Evolutionary conservation across 768 basidiomycete species (phyloP).

Genomic region (Hericium coralloides): DNA sequence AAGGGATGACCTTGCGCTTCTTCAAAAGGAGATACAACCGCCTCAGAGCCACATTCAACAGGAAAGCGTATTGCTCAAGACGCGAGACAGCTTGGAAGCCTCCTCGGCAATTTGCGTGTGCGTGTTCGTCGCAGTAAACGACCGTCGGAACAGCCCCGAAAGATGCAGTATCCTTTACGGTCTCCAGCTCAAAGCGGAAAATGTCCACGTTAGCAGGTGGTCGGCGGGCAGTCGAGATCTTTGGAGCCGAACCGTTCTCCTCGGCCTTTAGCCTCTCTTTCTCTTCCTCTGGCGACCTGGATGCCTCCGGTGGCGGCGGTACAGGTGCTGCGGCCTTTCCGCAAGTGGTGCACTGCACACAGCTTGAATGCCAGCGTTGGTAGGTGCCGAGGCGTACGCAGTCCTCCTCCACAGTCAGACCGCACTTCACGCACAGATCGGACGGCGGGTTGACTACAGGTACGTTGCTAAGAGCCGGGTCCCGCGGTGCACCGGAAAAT

Average conservation of each 20-base stretch:
- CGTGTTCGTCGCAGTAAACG: slow-evolving; percentile 75
- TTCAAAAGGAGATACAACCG: slow-evolving; percentile 81
- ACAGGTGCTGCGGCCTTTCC: slow-evolving; percentile 67
- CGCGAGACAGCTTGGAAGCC: slow-evolving; percentile 92
- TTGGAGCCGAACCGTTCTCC: slow-evolving; percentile 38
- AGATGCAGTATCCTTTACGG: slow-evolving; percentile 55
- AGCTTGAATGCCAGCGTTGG: slow-evolving; percentile 93
- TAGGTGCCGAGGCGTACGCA: slow-evolving; percentile 94
- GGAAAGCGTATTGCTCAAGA: slow-evolving; percentile 94
- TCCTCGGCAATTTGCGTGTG: slow-evolving; percentile 48
- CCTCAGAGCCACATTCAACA: slow-evolving; percentile 90
- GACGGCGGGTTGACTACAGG: slow-evolving; percentile 68
- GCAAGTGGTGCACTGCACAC: slow-evolving; percentile 78
- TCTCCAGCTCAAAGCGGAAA: slow-evolving; percentile 72
- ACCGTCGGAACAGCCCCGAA: slow-evolving; percentile 67
- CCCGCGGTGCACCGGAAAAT: slow-evolving; percentile 41
- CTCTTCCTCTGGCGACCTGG: slow-evolving; percentile 34
- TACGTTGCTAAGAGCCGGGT: slow-evolving; percentile 38
- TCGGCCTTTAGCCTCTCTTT: slow-evolving; percentile 38
- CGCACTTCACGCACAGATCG: slow-evolving; percentile 87
- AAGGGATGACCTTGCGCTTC: slow-evolving; percentile 84
- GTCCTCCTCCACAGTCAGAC: slow-evolving; percentile 91
- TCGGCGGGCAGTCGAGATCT: slow-evolving; percentile 55
- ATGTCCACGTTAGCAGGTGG: slow-evolving; percentile 73
- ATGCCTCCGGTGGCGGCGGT: slow-evolving; percentile 40